Evolutionary conservation across 805 yeast genomes (phyloP).

Genomic region (Priceomyces fermenticarens): DNA sequence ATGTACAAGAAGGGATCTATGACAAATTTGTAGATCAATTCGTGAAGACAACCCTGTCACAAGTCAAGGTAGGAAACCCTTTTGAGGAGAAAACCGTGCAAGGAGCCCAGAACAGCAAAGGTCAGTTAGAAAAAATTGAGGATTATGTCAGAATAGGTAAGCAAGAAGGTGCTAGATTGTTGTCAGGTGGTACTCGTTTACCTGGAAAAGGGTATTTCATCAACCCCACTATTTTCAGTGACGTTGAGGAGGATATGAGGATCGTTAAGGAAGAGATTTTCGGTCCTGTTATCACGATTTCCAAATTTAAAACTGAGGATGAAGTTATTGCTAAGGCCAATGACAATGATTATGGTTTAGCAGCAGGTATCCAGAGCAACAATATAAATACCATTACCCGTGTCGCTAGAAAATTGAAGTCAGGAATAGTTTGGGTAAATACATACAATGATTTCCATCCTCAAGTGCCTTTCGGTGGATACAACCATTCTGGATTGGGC

Average conservation of each 20-base stretch:
- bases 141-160: slow-evolving; percentile 47
- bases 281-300: slow-evolving; percentile 50
- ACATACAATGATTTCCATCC: slow-evolving; percentile 63
- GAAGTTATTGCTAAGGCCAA: slow-evolving; percentile 45
- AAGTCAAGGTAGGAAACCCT: slow-evolving; percentile 42
- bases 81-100: slow-evolving; percentile 38
- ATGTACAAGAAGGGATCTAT: slow-evolving; percentile 41
- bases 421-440: slow-evolving; percentile 71
- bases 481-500: slow-evolving; percentile 40
- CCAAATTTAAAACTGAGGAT: slow-evolving; percentile 40
- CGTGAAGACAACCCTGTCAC: slow-evolving; percentile 28
- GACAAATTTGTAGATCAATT: slow-evolving; percentile 40
- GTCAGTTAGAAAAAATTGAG: slow-evolving; percentile 42
- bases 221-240: slow-evolving; percentile 48
- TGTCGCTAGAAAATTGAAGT: slow-evolving; percentile 36
- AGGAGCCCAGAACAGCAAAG: slow-evolving; percentile 57
- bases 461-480: slow-evolving; percentile 47
- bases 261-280: slow-evolving; percentile 49
- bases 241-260: slow-evolving; percentile 37
- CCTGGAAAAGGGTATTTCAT: slow-evolving; percentile 30
- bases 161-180: slow-evolving; percentile 50
- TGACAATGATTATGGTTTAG: slow-evolving; percentile 44
- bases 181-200: slow-evolving; percentile 40
- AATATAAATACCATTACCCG: slow-evolving; percentile 15
- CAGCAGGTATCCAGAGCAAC: slow-evolving; percentile 45